Evolutionary conservation across 371 early-diverging fungal species (phyloP), one percentile per base, ranked within the genome.

Genomic region (Choanephora cucurbitarum): DNA sequence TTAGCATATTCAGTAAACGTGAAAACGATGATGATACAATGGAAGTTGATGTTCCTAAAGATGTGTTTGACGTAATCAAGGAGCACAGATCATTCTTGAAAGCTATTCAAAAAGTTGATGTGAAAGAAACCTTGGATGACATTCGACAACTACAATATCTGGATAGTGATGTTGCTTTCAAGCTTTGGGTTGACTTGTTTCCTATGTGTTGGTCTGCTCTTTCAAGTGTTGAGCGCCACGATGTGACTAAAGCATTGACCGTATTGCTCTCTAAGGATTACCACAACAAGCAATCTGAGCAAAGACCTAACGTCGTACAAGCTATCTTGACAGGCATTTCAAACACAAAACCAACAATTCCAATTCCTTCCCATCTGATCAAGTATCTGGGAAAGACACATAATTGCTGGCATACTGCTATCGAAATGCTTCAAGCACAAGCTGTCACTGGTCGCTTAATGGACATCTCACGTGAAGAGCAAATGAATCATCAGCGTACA

Each of bases 281-380:
- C 59, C 98, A 98, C 64, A 68, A 72, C 46, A 84, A 84, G 58
- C 97, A 97, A 70, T 72, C 81, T 9, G 83, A 85, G 14, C 55
- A 73, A 18, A 80, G 94, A 9, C 97, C 98, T 13, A 98, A 98
- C 67, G 96, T 98, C 1, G 85, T 98, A 13, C 95, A 95, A 64
- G 88, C 94, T 0, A 65, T 99, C 0, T 66, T 98, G 15, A 91
- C 95, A 0, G 93, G 93, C 39, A 82, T 96, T 37, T 83, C 86
- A n/a, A 73, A 77, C 21, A 94, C 92, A 42, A 54, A 70, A 0
- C 91, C 94, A 0, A 46, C 79, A 7, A 85, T 94, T 11, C 81
- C 84, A 19, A 75, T 98, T 13, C 94, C 98, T 4, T 96, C 99
- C 13, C 95, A 95, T 52, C 77, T 98, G 49, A 80, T 98, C 48